Percentiles rank a stretch among this genome's conserved stretches.
Conservation (phyloP, 192 early-diverging fungal genomes). For the Backusella mclennaniae region DNA sequence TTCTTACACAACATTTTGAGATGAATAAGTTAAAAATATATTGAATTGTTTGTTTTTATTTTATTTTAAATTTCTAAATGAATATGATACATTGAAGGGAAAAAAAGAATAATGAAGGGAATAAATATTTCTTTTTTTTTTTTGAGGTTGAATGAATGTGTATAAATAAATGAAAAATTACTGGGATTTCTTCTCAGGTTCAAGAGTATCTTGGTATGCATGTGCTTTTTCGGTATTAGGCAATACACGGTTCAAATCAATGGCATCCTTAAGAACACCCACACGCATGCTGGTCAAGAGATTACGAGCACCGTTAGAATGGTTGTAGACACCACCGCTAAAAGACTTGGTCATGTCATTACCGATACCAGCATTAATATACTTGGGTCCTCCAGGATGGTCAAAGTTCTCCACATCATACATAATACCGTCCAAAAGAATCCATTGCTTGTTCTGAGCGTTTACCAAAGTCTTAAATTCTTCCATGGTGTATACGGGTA, state of each 20-base stretch:
- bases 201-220: constrained; percentile 16
- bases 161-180: not conserved
- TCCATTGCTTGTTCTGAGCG: constrained; percentile 67
- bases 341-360: constrained; percentile 82
- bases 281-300: constrained; percentile 73
- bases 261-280: constrained; percentile 53
- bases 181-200: constrained; percentile 16
- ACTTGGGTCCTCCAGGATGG: constrained; percentile 84
- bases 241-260: constrained; percentile 7
- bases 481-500: constrained; percentile 69
- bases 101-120: constrained; percentile 9
- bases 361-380: constrained; percentile 70
- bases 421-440: constrained; percentile 82
- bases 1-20: no score
- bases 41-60: not conserved
- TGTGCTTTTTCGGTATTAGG: not conserved
- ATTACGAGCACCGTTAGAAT: constrained; percentile 87
- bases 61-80: not conserved
- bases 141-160: not conserved
- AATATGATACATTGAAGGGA: not conserved
- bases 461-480: constrained; percentile 65
- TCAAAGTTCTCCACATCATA: constrained; percentile 84
- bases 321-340: constrained; percentile 87
- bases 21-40: no score
- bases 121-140: not conserved